These are phyloP conservation scores for Geotrichum australiense DNA, from an alignment of 1,139 yeast species.

Conservation along the genomic window DNA sequence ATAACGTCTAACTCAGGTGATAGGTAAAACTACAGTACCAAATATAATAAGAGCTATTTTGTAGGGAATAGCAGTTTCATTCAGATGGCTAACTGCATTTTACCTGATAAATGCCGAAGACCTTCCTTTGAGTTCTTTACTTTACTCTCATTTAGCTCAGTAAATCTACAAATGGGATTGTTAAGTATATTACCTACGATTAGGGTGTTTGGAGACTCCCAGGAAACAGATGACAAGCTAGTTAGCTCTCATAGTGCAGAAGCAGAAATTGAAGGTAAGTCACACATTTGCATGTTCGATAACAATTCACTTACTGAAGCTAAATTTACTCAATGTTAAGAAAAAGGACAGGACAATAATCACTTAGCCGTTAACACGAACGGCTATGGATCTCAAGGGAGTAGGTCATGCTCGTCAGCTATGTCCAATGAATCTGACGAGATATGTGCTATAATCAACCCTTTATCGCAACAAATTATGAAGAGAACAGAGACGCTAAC, in stretches of 20 bases:
- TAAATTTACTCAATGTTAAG: no score
- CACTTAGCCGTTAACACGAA: no score
- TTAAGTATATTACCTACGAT: conserved; percentile 9
- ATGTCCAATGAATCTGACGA: conserved; percentile 2
- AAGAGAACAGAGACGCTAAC: conserved; percentile 3
- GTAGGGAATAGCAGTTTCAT: no score
- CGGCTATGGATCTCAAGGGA: background rate
- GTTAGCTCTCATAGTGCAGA: no score
- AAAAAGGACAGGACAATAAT: no score
- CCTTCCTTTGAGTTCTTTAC: no score
- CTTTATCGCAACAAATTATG: conserved; percentile 12
- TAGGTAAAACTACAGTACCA: no score
- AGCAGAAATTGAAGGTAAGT: conserved; percentile 3
- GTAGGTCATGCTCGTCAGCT: background rate
- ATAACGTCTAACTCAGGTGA: no score
- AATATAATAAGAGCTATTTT: no score
- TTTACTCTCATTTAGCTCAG: background rate
- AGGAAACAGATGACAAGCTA: background rate
- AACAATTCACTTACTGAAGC: background rate
- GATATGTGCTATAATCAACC: conserved; percentile 5
- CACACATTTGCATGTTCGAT: background rate
- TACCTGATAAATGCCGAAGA: no score
- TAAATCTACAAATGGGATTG: conserved; percentile 13
- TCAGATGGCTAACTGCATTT: no score
- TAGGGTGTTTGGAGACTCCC: conserved; percentile 2